These are phyloP conservation scores for Fraxinus latifolia DNA, from an alignment of 305 asterid genomes.

Conservation along the genomic window DNA sequence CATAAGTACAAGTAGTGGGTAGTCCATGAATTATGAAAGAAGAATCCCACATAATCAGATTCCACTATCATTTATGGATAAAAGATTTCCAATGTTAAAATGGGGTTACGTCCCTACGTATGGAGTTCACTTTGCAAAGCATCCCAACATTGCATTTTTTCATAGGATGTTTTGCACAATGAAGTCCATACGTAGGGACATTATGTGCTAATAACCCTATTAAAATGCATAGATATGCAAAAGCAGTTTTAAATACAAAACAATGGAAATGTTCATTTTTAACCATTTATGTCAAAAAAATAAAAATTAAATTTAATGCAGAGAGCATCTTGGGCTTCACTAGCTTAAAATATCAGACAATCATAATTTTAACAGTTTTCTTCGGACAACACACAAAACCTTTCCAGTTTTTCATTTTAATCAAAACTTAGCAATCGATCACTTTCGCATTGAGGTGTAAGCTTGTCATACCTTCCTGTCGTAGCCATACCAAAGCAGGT, in stretches of 20 bases:
- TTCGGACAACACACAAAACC: not conserved
- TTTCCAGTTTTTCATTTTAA: not conserved
- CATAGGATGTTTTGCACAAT: too few relatives aligned
- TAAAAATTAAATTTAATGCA: not conserved
- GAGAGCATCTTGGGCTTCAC: not conserved
- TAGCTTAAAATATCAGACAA: not conserved
- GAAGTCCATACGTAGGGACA: too few relatives aligned
- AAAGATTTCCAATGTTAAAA: not conserved
- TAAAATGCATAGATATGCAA: not conserved
- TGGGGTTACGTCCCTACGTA: too few relatives aligned
- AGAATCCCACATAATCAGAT: not conserved
- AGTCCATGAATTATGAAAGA: not conserved
- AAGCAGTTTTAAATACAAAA: not conserved
- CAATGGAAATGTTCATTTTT: not conserved
- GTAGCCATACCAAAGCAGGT: conserved; percentile 97
- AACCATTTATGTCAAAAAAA: not conserved
- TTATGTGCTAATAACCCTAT: too few relatives aligned
- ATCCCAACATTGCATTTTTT: too few relatives aligned
- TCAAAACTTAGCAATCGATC: not conserved
- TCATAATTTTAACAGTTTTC: not conserved
- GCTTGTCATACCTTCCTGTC: conserved; percentile 74
- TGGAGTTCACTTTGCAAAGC: too few relatives aligned
- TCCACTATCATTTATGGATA: not conserved
- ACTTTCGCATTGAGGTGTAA: not conserved
- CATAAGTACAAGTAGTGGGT: not conserved